Percentiles rank a stretch among this genome's conserved stretches.
Conservation (phyloP, 129 eudicot species). For the Calendula officinalis region DNA sequence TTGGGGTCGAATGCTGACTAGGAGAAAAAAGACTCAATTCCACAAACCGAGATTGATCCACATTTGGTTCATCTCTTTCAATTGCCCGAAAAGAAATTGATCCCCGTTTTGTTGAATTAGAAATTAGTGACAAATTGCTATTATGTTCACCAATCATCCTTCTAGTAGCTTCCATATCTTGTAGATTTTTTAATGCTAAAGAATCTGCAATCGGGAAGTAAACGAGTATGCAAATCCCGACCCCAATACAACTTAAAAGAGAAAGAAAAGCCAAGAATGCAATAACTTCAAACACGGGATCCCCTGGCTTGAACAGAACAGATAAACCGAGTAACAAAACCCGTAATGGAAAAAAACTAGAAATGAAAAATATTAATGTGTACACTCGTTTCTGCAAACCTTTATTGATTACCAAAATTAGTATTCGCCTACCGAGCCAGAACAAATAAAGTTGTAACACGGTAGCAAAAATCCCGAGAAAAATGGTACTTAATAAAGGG, state of each 20-base stretch:
- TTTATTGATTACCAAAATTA: slow-evolving; percentile 73
- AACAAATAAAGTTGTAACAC: slow-evolving; percentile 57
- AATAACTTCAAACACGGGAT: slow-evolving; percentile 55
- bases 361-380: slow-evolving; percentile 64
- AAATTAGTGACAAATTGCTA: slow-evolving; percentile 67
- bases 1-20: slow-evolving; percentile 48
- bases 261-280: slow-evolving; percentile 83
- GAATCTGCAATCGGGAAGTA: slow-evolving; percentile 91
- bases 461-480: slow-evolving; percentile 74
- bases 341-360: slow-evolving; percentile 71
- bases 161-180: slow-evolving; percentile 66
- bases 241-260: slow-evolving; percentile 69
- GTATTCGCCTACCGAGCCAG: slow-evolving; percentile 76
- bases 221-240: slow-evolving; percentile 74
- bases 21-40: slow-evolving; percentile 66
- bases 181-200: slow-evolving; percentile 61
- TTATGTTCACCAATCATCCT: slow-evolving; percentile 43
- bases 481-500: slow-evolving; percentile 78
- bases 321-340: slow-evolving; percentile 80
- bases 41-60: slow-evolving; percentile 51
- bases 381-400: slow-evolving; percentile 86
- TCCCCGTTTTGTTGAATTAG: slow-evolving; percentile 61
- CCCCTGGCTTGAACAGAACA: slow-evolving; percentile 58
- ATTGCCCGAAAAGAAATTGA: slow-evolving; percentile 69
- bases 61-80: slow-evolving; percentile 32